phyloP scores from a whole-genome alignment of 306 rosid species.

The Trifolium pratense region DNA sequence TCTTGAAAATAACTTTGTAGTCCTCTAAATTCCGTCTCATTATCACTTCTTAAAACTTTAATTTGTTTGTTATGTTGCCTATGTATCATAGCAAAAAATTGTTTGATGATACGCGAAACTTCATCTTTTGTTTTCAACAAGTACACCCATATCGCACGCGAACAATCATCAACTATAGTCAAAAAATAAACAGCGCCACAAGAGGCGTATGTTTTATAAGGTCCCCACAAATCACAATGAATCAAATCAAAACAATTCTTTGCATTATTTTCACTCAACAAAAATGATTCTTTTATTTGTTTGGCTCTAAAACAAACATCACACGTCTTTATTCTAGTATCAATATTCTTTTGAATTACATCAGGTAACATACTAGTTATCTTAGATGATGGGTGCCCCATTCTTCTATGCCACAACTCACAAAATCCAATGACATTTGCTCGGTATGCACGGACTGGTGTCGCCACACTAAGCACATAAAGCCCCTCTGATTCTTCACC shows the following conservation, averaged over 20 bases:
- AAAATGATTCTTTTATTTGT: constrained; percentile 2
- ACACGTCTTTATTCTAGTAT: background rate
- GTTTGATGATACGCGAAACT: too few relatives aligned
- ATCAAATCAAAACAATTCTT: constrained; percentile 10
- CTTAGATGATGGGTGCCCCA: background rate
- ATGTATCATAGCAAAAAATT: too few relatives aligned
- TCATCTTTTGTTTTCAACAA: too few relatives aligned
- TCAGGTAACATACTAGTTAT: background rate
- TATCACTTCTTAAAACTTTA: too few relatives aligned
- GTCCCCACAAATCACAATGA: constrained; percentile 2
- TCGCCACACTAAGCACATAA: background rate
- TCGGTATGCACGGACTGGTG: background rate
- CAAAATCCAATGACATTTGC: background rate
- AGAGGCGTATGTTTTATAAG: background rate
- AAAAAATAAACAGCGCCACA: background rate
- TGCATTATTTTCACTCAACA: constrained; percentile 10
- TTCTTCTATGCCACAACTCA: constrained; percentile 13
- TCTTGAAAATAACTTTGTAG: too few relatives aligned
- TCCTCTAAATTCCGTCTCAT: too few relatives aligned
- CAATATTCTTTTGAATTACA: background rate
- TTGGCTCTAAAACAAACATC: background rate
- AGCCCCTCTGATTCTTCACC: background rate
- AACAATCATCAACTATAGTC: background rate
- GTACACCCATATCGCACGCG: background rate
- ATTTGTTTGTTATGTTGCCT: too few relatives aligned